A percentile compares a stretch with the other conserved stretches of the same genome.
These are phyloP conservation scores for Taiwanofungus camphoratus DNA, from an alignment of 1,284 basidiomycete species.

Conservation along the genomic window DNA sequence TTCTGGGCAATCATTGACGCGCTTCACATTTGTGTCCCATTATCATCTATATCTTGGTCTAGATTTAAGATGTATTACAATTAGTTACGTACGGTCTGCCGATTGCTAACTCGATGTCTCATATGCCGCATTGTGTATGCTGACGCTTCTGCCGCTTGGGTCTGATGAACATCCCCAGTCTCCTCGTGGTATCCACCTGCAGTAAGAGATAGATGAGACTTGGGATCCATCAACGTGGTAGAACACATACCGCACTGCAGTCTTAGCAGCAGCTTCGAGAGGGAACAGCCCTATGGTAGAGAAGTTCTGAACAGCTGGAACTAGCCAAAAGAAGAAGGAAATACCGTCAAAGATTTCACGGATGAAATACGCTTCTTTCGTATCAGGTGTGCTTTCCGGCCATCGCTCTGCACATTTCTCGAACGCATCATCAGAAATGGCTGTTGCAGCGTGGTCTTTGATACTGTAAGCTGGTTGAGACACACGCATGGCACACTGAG, in stretches of 20 bases:
- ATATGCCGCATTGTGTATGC: constrained; percentile 94
- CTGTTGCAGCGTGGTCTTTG: constrained; percentile 78
- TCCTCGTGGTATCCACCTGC: constrained; percentile 85
- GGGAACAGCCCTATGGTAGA: constrained; percentile 66
- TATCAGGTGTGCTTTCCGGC: constrained; percentile 83
- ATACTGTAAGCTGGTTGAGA: constrained; percentile 47
- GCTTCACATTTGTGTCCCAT: constrained; percentile 14
- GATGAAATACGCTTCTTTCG: constrained; percentile 97
- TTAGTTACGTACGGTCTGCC: constrained; percentile 2
- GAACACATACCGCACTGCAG: constrained; percentile 76
- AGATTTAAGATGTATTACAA: constrained; percentile 30
- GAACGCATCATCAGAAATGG: constrained; percentile 82
- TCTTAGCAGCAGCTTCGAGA: constrained; percentile 78
- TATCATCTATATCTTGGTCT: constrained; percentile 26
- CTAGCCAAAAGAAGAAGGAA: constrained; percentile 6
- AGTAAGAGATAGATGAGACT: constrained; percentile 6
- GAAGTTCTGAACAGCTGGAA: constrained; percentile 8
- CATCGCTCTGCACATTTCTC: constrained; percentile 74
- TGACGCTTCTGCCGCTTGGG: constrained; percentile 92
- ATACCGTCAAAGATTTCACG: constrained; percentile 89
- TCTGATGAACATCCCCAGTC: constrained; percentile 97
- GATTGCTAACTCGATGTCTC: constrained; percentile 20
- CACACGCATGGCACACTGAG: constrained; percentile 1
- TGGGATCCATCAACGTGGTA: constrained; percentile 8
- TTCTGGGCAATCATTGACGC: constrained; percentile 5